Evolutionary conservation across 306 rosid species (phyloP), one percentile per base, ranked within the genome.

Genomic region (Gynostemma pentaphyllum): DNA sequence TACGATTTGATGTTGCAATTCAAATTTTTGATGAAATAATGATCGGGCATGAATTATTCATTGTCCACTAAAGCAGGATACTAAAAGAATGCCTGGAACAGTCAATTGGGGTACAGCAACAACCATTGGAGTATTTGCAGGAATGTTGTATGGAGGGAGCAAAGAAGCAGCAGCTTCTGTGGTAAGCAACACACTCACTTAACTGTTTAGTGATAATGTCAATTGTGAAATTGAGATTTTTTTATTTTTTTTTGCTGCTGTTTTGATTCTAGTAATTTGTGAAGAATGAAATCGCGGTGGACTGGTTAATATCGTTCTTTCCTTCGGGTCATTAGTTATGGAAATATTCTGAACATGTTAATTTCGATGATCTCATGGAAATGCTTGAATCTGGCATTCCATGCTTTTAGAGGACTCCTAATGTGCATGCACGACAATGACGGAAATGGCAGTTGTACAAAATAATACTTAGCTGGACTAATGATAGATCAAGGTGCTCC

Each of bases 101-200:
- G 94, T 83, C 69, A 88, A 82, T 64, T 76, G 96, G 99, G 95
- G 95, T 66, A 74, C 97, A 41, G 82, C 97, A 22, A 92, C 97
- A 50, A 86, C 87, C n/a, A 46, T 89, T 64, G 94, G 81, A 51
- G 79, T 92, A 13, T 88, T 88, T 84, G 94, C 97, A 21, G 99
- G 99, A 63, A 77, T 92, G 90, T 56, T 92, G 37, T 88, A 92
- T 51, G 99, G 99, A 1, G 97, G 97, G 37, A 92, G 99, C 87
- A 92, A 75, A 76, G 97, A 88, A 77, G 99, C 99, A 14, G 54
- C 94, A 70, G 90, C 97, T 68, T 88, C 94, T 42, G 94, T 86
- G 75, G 99, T 92, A 70, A 86, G 95, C 78, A 18, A 18, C 11
- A n/a, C 39, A n/a, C 6, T 45, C 1, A 18, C 29, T 44, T 19